Evolutionary conservation across 192 early-diverging fungal genomes (phyloP).

Genomic region (Coemansia sp.): DNA sequence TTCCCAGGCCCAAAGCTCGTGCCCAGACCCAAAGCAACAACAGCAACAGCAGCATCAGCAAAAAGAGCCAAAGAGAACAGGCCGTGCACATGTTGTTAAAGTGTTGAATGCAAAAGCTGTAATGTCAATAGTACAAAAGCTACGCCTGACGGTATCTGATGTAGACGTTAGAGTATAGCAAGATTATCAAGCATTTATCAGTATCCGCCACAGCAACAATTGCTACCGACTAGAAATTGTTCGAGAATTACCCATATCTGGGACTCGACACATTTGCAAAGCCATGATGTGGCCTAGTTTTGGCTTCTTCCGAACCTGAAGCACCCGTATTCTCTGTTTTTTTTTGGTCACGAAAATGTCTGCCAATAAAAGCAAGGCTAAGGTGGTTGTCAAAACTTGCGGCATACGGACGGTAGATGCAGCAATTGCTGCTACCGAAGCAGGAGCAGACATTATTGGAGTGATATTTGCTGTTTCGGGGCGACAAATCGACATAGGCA

Average conservation of each 20-base stretch:
- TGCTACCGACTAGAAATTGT: no score
- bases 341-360: not conserved
- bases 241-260: no score
- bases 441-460: constrained; percentile 89
- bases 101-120: not conserved
- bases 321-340: not conserved
- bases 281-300: no score
- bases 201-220: no score
- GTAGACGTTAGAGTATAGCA: constrained; percentile 40
- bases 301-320: no score
- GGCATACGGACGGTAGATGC: constrained; percentile 82
- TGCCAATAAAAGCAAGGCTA: not conserved
- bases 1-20: not conserved
- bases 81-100: no score
- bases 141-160: constrained; percentile 10
- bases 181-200: no score
- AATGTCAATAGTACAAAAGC: not conserved
- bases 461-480: constrained; percentile 90
- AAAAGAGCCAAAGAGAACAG: no score
- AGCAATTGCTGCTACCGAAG: constrained; percentile 68
- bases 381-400: constrained; percentile 85
- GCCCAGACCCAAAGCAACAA: no score
- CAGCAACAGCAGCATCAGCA: no score
- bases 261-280: no score
- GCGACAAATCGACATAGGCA: constrained; percentile 67